A percentile compares a stretch with the other conserved stretches of the same genome.
phyloP scores from a whole-genome alignment of 176 grass and related monocot species.

The Microstegium vimineum region DNA sequence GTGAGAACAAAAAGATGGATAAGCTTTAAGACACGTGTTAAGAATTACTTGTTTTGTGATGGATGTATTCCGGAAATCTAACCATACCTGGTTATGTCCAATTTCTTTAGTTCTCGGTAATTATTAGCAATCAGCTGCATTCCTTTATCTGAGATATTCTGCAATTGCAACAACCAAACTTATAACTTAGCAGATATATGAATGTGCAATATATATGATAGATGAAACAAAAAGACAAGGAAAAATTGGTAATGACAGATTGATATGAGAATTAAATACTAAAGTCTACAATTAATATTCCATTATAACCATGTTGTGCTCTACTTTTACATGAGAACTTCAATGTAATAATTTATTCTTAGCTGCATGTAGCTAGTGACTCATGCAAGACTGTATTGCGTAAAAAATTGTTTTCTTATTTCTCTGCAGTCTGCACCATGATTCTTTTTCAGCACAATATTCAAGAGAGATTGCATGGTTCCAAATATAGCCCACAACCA shows the following conservation, averaged over 20 bases:
- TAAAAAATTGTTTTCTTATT: not conserved
- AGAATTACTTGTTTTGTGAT: not conserved
- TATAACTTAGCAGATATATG: not conserved
- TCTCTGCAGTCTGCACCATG: not conserved
- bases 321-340: not conserved
- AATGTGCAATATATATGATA: not conserved
- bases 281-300: not conserved
- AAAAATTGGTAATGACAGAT: not conserved
- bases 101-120: conserved; percentile 56
- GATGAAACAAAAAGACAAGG: conserved; percentile 7
- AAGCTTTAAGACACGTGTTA: not conserved
- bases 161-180: conserved; percentile 25
- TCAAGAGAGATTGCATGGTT: not conserved
- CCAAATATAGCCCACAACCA: not conserved
- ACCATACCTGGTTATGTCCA: conserved; percentile 85
- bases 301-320: not conserved
- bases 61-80: not conserved
- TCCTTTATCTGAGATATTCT: conserved; percentile 77
- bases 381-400: not conserved
- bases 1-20: conserved; percentile 4
- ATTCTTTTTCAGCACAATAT: not conserved
- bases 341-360: not conserved
- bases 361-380: not conserved
- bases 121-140: conserved; percentile 60
- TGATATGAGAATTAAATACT: not conserved